phyloP scores from a whole-genome alignment of 2,329 filamentous ascomycete genomes.

The Arthrobotrys megalospora region DNA sequence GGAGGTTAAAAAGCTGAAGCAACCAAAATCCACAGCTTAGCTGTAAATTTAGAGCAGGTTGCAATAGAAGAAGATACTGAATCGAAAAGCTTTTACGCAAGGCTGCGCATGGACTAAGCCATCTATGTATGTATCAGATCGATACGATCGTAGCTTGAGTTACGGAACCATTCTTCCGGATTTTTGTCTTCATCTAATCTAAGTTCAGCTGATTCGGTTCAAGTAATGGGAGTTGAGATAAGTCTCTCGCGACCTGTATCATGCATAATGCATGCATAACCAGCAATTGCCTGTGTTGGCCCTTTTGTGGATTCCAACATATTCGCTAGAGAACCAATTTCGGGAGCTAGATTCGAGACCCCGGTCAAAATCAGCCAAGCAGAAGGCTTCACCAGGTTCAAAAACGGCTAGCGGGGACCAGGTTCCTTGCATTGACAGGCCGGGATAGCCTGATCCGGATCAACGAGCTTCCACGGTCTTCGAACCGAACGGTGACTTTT shows the following conservation, averaged over 20 bases:
- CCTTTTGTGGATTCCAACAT: conserved; percentile 6
- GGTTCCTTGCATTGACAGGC: conserved; percentile 35
- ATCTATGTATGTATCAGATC: too few relatives aligned
- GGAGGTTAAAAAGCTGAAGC: not conserved
- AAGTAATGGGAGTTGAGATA: not conserved
- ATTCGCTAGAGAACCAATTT: conserved; percentile 6
- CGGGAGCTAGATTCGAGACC: not conserved
- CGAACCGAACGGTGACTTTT: conserved; percentile 48
- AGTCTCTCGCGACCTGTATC: not conserved
- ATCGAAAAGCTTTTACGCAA: not conserved
- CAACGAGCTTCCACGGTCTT: conserved; percentile 22
- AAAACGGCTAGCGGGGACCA: conserved; percentile 5
- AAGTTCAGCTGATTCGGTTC: not conserved
- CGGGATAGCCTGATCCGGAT: conserved; percentile 33
- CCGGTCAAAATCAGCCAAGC: conserved; percentile 18
- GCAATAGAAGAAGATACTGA: not conserved
- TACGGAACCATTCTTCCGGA: not conserved
- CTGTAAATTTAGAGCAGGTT: not conserved
- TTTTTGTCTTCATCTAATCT: conserved; percentile 3
- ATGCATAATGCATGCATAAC: not conserved
- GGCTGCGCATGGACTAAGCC: not conserved
- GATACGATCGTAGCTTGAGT: not conserved
- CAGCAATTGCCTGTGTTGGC: not conserved
- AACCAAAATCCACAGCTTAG: not conserved
- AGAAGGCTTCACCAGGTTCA: conserved; percentile 17